Conservation (phyloP, 176 grass and related monocot genomes). For the Oryza coarctata region DNA sequence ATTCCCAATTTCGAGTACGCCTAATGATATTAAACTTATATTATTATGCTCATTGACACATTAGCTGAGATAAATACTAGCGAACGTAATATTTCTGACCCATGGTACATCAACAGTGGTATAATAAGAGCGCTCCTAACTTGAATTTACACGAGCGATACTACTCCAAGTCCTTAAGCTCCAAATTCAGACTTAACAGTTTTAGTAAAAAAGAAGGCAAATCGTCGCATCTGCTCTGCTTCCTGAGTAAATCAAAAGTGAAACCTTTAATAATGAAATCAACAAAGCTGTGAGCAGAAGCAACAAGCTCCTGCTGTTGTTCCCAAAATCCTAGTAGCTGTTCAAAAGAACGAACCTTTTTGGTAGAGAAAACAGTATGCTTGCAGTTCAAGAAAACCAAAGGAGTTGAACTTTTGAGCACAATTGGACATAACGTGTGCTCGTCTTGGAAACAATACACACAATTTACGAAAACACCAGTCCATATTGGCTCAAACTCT, state of each 20-base stretch:
- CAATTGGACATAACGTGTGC: neutral
- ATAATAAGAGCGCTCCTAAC: neutral
- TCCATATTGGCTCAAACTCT: neutral
- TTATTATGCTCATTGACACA: neutral
- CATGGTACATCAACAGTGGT: constrained; percentile 11
- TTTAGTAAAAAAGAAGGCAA: constrained; percentile 15
- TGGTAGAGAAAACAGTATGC: constrained; percentile 5
- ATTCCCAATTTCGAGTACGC: constrained; percentile 9
- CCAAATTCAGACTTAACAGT: neutral
- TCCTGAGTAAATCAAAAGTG: neutral
- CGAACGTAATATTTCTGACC: constrained; percentile 21
- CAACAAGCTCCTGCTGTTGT: constrained; percentile 23
- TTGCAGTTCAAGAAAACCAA: constrained; percentile 13
- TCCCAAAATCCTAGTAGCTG: constrained; percentile 19
- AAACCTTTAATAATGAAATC: neutral
- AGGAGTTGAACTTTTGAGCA: neutral
- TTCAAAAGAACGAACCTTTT: constrained; percentile 14
- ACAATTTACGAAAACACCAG: neutral
- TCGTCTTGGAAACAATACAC: neutral
- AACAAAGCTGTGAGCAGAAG: constrained; percentile 23
- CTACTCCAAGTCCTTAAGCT: constrained; percentile 27
- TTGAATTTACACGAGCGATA: neutral
- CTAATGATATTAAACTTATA: neutral
- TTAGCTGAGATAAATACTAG: neutral
- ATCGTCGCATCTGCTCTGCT: neutral